These are phyloP conservation scores for Butyriboletus loyo DNA, from an alignment of 768 basidiomycete species.

Conservation along the genomic window DNA sequence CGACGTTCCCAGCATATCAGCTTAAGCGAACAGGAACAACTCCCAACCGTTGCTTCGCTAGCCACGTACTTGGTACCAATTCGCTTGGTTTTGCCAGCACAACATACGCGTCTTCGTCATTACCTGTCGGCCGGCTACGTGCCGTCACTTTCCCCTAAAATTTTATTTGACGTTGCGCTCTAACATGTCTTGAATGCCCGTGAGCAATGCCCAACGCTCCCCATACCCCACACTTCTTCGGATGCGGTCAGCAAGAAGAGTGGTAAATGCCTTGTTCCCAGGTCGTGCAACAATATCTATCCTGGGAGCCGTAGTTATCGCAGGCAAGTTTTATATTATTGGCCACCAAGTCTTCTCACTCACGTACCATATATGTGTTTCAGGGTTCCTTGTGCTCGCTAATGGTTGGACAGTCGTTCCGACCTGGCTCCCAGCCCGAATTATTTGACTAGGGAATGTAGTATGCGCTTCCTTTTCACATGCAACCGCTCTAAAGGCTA, in stretches of 20 bases:
- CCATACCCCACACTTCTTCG: background rate
- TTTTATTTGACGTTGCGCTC: background rate
- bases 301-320: background rate
- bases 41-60: background rate
- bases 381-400: background rate
- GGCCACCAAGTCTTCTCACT: background rate
- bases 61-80: no score
- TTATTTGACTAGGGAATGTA: background rate
- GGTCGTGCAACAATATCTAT: background rate
- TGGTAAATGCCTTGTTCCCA: background rate
- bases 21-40: slow-evolving; percentile 4
- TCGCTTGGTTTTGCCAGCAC: background rate
- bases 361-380: background rate
- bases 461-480: slow-evolving; percentile 6
- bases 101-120: background rate
- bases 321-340: background rate
- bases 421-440: slow-evolving; percentile 3
- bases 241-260: background rate
- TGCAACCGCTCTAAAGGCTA: slow-evolving; percentile 13
- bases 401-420: background rate
- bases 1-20: background rate
- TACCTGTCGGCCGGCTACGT: background rate
- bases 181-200: background rate
- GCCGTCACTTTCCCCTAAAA: background rate
- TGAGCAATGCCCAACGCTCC: background rate